phyloP scores from a whole-genome alignment of 2,329 filamentous ascomycete species.

The Ophiosphaerella herpotricha region DNA sequence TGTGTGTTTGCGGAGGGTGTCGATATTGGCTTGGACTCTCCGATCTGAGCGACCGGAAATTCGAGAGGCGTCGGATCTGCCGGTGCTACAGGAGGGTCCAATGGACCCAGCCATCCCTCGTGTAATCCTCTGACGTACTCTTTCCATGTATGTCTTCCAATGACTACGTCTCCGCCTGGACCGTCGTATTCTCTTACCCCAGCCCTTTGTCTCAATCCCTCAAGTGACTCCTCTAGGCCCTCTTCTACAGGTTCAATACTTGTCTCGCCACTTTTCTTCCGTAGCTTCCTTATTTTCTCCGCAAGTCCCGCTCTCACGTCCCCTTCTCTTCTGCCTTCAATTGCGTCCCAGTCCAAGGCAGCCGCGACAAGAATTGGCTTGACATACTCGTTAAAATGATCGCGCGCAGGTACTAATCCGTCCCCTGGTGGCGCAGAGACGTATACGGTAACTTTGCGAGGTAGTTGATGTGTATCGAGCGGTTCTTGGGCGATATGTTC shows the following conservation, averaged over 20 bases:
- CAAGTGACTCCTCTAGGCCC: slow-evolving; percentile 63
- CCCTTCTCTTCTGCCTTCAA: slow-evolving; percentile 90
- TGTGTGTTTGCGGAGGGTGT: background rate
- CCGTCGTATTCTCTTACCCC: slow-evolving; percentile 75
- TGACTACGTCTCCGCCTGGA: slow-evolving; percentile 79
- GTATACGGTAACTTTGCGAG: slow-evolving; percentile 83
- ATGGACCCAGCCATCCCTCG: slow-evolving; percentile 92
- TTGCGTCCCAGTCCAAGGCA: slow-evolving; percentile 92
- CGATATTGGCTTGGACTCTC: background rate
- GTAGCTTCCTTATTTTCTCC: slow-evolving; percentile 73
- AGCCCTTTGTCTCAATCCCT: slow-evolving; percentile 66
- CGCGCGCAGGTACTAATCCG: slow-evolving; percentile 79
- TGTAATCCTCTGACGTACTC: slow-evolving; percentile 93
- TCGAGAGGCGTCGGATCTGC: slow-evolving; percentile 19
- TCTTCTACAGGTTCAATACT: slow-evolving; percentile 51
- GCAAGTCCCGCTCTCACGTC: slow-evolving; percentile 86
- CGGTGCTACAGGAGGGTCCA: slow-evolving; percentile 61
- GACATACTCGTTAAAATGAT: slow-evolving; percentile 94
- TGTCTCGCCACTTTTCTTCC: slow-evolving; percentile 64
- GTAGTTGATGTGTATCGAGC: slow-evolving; percentile 72
- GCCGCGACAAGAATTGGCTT: slow-evolving; percentile 90
- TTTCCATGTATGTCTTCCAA: slow-evolving; percentile 95
- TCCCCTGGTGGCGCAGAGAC: slow-evolving; percentile 86
- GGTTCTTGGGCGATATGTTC: slow-evolving; percentile 81
- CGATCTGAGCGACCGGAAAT: slow-evolving; percentile 13